Base-by-base conservation (phyloP, 2,329 filamentous ascomycete genomes). In the Didymella sp. region DNA sequence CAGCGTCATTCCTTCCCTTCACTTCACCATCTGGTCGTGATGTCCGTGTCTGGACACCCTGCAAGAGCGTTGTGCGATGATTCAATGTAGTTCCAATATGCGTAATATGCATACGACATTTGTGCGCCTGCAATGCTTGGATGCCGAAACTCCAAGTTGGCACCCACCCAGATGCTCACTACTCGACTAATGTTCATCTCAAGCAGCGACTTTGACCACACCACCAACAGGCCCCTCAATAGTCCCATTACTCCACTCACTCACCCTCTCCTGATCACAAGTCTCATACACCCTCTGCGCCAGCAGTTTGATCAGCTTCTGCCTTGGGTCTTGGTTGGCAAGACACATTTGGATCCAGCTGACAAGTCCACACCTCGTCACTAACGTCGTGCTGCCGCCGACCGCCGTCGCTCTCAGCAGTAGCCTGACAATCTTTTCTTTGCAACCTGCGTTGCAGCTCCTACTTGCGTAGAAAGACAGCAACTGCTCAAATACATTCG, bases 351-450 rank as follows among this genome's bases (percentile, higher is more conserved):
- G 83, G 8, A 94, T 80, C 92, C 92, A 96, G 63, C 84, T 88
- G 50, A 94, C 73, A 19, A 90, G 79, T 15, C 90, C 91, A 40
- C 89, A 87, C 54, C 92, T 82, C 1, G 92, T 96, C 33, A 92
- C 83, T 42, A 96, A 80, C n/a, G 89, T 94, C 4, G 88, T 90
- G 73, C 89, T 91, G 1, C 90, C 92, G 1, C 85, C 87, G 27
- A 87, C 84, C 28, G 93, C 83, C 0, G 86, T 87, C 2, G 88
- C 87, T 37, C 89, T 83, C 67, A 88, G 88, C 15, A 96, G 58
- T 13, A 88, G 62, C 58, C 82, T 79, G 12, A 86, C 64, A 21
- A 95, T 82, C 70, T 87, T 86, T 50, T 84, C 85, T 56, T 86
- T 85, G 15, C 89, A 78, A 15, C 82, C 79, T 17, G 80, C 75